Percentiles rank a stretch among this genome's conserved stretches.
Conservation (phyloP, 176 grass and related monocot species). For the Echinochloa phyllopogon region DNA sequence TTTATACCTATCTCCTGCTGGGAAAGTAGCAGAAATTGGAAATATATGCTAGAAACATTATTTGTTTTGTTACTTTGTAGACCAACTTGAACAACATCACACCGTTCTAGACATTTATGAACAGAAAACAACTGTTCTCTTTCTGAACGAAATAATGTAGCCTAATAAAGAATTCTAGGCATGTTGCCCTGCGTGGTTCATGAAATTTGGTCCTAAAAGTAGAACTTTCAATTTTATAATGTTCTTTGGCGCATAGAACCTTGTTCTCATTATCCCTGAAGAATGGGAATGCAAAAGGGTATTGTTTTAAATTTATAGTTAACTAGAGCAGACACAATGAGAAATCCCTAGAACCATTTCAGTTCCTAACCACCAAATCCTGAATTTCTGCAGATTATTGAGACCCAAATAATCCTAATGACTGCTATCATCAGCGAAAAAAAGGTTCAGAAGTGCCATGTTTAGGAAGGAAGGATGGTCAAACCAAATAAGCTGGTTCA, state of each 20-base stretch:
- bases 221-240: not conserved
- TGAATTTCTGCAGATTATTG: conserved; percentile 3
- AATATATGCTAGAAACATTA: conserved; percentile 3
- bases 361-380: not conserved
- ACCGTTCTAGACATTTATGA: not conserved
- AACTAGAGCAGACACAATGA: not conserved
- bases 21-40: not conserved
- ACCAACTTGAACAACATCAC: not conserved
- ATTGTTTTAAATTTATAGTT: not conserved
- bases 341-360: conserved; percentile 1
- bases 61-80: conserved; percentile 2
- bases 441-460: not conserved
- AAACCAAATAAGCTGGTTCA: not conserved
- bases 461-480: not conserved
- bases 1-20: not conserved
- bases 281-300: not conserved
- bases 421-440: not conserved
- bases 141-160: conserved; percentile 4
- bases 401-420: not conserved
- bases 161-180: conserved; percentile 5
- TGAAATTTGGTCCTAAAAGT: not conserved
- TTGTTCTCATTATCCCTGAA: not conserved
- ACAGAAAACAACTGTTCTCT: not conserved
- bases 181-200: not conserved
- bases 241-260: not conserved